Percentiles rank a stretch among this genome's conserved stretches.
These are phyloP conservation scores for Afroboletus lepidellus DNA, from an alignment of 1,284 basidiomycete genomes.

Conservation along the genomic window DNA sequence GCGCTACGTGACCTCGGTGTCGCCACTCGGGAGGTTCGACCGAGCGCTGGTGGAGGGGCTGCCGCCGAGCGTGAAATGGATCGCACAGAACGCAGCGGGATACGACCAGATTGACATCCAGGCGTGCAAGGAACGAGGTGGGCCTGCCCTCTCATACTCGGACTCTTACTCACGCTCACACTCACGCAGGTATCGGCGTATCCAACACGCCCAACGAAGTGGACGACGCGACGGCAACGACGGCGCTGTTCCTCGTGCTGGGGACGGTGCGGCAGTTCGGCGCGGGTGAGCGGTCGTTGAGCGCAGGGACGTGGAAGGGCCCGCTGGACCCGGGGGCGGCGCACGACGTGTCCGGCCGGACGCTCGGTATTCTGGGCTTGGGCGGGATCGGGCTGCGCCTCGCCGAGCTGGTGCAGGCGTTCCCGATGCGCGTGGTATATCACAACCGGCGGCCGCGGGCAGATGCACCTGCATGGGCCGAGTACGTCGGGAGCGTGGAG, in stretches of 20 bases:
- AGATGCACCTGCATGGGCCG: conserved; percentile 68
- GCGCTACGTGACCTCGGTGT: conserved; percentile 61
- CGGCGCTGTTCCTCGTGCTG: conserved; percentile 81
- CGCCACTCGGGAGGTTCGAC: conserved; percentile 77
- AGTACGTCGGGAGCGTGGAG: conserved; percentile 72
- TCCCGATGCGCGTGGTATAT: conserved; percentile 87
- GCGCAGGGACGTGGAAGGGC: conserved; percentile 54
- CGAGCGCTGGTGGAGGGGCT: conserved; percentile 63
- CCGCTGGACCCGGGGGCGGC: conserved; percentile 44
- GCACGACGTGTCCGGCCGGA: conserved; percentile 76
- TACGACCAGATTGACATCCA: conserved; percentile 81
- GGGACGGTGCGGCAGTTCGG: conserved; percentile 79
- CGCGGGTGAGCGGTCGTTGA: conserved; percentile 66
- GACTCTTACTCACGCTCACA: neutral
- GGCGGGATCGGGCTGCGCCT: conserved; percentile 82
- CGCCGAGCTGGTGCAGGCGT: conserved; percentile 65
- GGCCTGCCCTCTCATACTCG: neutral
- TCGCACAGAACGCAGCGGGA: conserved; percentile 87
- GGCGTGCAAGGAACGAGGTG: conserved; percentile 72
- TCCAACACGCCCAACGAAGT: conserved; percentile 92
- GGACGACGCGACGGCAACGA: conserved; percentile 89
- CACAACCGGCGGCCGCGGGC: conserved; percentile 59
- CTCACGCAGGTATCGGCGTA: conserved; percentile 67
- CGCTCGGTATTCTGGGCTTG: conserved; percentile 83
- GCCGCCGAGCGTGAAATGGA: conserved; percentile 74